These are phyloP conservation scores for Fusarium buharicum DNA, from an alignment of 2,329 filamentous ascomycete genomes.

Conservation along the genomic window DNA sequence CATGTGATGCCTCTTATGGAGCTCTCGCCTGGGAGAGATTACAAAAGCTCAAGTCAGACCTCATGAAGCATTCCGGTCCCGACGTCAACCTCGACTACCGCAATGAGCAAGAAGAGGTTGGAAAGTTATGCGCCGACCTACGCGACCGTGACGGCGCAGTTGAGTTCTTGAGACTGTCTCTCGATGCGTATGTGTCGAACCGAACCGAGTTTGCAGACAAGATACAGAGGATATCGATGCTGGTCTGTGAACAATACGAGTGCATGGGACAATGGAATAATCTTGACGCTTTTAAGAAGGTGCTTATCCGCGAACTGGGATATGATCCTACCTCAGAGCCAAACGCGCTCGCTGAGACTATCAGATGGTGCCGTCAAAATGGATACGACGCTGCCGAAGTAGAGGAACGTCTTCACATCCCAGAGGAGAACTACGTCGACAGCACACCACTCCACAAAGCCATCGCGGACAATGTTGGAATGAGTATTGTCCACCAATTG, in stretches of 20 bases:
- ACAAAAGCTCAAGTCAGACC: not conserved
- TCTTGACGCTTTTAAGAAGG: constrained; percentile 16
- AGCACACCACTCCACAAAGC: constrained; percentile 16
- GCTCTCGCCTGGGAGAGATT: constrained; percentile 5
- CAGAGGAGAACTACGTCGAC: not conserved
- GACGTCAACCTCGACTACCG: not conserved
- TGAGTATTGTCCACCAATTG: constrained; percentile 13
- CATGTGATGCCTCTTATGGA: not conserved
- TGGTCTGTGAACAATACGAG: constrained; percentile 21
- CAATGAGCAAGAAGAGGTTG: constrained; percentile 7
- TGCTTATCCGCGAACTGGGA: not conserved
- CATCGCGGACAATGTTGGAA: not conserved
- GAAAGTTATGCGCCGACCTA: constrained; percentile 12
- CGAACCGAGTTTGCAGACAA: not conserved
- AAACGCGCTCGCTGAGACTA: constrained; percentile 2
- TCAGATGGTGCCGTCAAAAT: constrained; percentile 15
- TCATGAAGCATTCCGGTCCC: not conserved
- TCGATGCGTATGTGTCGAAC: not conserved
- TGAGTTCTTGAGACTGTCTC: constrained; percentile 5
- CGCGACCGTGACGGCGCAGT: constrained; percentile 6
- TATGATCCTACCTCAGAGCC: constrained; percentile 10
- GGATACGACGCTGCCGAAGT: not conserved
- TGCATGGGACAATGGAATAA: constrained; percentile 6
- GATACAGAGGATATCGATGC: constrained; percentile 8
- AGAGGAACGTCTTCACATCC: not conserved